Base-by-base conservation (phyloP, 2,329 filamentous ascomycete species). In the Graphilbum fragrans region DNA sequence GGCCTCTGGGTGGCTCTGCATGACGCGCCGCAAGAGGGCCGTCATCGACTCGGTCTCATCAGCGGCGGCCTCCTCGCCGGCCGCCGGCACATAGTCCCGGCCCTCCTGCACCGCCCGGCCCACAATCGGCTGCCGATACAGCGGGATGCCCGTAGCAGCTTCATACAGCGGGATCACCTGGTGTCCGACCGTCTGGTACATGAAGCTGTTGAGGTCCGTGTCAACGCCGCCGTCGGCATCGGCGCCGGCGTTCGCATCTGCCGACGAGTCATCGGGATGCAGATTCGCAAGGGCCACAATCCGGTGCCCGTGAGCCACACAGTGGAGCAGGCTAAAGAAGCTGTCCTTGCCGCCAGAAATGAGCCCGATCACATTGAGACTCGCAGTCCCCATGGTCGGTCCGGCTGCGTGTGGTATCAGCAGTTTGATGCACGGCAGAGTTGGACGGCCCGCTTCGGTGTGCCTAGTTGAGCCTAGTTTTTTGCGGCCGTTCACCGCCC, bases 171-270 rank as follows among this genome's bases (percentile, higher is more conserved):
- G 86, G 43, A 96, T 81, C 17, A 95, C 67, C 44, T 77, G 72
- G 61, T 96, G 86, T 12, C 92, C 92, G 45, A 95, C 85, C 3
- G 92, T 98, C 67, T 98, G 92, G 67, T 96, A 98, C 92, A 98
- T 98, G 77, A 92, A 96, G 65, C 88, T 95, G 61, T 98, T 86
- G 52, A 94, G 71, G 58, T 96, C 85, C 42, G 71, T 63, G 47
- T 69, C 65, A 29, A 71, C 65, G 5, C 59, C 57, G 22, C 56
- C 59, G 6, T 49, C 46, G 25, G 42, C 45, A 18, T 37, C 47
- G 21, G 57, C 65, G 6, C 7, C 14, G 8, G 29, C 35, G 38
- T 31, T 33, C 6, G 14, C 38, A 12, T 34, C 35, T 14, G 21
- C 19, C 10, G 6, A 14, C 23, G 5, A 11, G 19, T 5, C 31